Percentiles rank a stretch among this genome's conserved stretches.
These are phyloP conservation scores for Tinospora cordifolia DNA, from an alignment of 164 flowering plant species.

Conservation along the genomic window DNA sequence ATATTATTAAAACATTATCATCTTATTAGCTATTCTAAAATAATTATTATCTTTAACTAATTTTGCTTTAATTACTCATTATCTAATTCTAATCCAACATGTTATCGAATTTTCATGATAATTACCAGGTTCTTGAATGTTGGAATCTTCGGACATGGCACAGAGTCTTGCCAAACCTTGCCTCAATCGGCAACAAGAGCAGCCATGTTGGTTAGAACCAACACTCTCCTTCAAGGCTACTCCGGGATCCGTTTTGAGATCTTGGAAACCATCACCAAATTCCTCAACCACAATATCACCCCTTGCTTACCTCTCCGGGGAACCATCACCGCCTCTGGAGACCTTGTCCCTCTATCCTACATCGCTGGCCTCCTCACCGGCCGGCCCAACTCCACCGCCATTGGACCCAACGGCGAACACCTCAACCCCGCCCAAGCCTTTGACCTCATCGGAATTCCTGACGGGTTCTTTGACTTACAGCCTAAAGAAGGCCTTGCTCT, in stretches of 20 bases:
- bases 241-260: conserved; percentile 67
- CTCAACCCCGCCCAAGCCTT: conserved; percentile 38
- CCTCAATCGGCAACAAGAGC: conserved; percentile 47
- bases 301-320: conserved; percentile 60
- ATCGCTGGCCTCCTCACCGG: conserved; percentile 57
- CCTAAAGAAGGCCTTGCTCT: conserved; percentile 60
- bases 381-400: conserved; percentile 43
- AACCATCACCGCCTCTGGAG: conserved; percentile 58
- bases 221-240: conserved; percentile 61
- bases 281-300: conserved; percentile 48
- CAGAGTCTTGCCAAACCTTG: conserved; percentile 38
- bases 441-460: conserved; percentile 28
- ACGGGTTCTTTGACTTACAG: conserved; percentile 44
- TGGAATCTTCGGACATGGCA: conserved; percentile 46
- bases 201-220: conserved; percentile 61
- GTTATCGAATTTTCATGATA: not conserved
- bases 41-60: no score
- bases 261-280: conserved; percentile 44
- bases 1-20: no score
- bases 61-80: no score
- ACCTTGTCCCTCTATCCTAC: conserved; percentile 58
- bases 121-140: conserved; percentile 50
- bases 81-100: not conserved
- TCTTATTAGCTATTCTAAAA: no score
- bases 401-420: conserved; percentile 31